Evolutionary conservation across 257 asterid species (phyloP).

Genomic region (Nicotiana attenuata): DNA sequence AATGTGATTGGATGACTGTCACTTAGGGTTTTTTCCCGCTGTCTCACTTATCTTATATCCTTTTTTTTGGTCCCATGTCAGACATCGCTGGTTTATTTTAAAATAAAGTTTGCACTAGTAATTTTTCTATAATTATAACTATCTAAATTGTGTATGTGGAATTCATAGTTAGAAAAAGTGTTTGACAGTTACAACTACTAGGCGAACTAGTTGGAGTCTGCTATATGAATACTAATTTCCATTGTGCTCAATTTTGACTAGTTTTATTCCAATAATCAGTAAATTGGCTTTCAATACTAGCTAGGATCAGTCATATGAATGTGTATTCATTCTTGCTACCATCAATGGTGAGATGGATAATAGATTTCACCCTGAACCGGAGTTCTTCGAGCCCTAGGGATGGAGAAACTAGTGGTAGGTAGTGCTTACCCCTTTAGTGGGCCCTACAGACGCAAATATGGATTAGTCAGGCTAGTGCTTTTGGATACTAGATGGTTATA

Average conservation of each 20-base stretch:
- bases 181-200: not conserved
- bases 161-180: not conserved
- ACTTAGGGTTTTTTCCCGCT: too few relatives aligned
- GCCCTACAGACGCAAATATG: too few relatives aligned
- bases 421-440: too few relatives aligned
- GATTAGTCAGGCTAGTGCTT: too few relatives aligned
- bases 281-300: not conserved
- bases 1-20: too few relatives aligned
- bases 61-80: too few relatives aligned
- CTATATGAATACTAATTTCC: not conserved
- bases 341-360: too few relatives aligned
- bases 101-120: not conserved
- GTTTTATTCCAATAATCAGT: not conserved
- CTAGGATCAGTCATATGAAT: not conserved
- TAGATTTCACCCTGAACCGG: too few relatives aligned
- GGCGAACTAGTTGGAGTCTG: not conserved
- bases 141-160: not conserved
- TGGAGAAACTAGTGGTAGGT: too few relatives aligned
- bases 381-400: too few relatives aligned
- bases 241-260: not conserved
- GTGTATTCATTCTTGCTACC: not conserved
- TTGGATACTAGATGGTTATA: too few relatives aligned
- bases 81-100: not conserved
- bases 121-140: not conserved
- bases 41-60: too few relatives aligned